Evolutionary conservation across 2,329 filamentous ascomycete genomes (phyloP), one percentile per base, ranked within the genome.

Genomic region (Phialemoniopsis sp.): DNA sequence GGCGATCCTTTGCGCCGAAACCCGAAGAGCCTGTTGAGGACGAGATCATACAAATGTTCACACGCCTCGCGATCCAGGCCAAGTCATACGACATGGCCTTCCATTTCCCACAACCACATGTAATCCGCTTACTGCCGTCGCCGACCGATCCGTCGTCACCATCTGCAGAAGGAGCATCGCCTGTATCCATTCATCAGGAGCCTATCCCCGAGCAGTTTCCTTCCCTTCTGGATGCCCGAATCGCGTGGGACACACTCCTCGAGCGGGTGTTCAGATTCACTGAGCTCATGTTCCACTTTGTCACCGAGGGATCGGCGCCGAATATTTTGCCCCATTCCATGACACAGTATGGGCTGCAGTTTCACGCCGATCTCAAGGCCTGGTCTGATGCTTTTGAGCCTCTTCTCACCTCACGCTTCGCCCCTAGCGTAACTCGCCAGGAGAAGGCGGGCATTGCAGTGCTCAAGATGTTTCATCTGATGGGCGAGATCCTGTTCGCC

Each of bases 51-150:
- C 74, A 78, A 36, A 81, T 82, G 64, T 82, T 82, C 48, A 80
- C 74, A 2, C 70, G 79, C 5, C 63, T 82, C 3, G 78, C 77
- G 3, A 79, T 82, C 32, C 79, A 82, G 54, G 79, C 79, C 32
- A 83, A 82, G 52, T 81, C 78, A 1, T 83, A 83, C 52, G 79
- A 82, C 49, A 78, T 82, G 76, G 79, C 79, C 26, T 83, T 82
- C 51, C 79, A 83, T 53, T 82, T 82, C 43, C 78, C 78, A 2
- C 67, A 78, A 21, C 78, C 78, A 1, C 80, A 72, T 40, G 77
- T 82, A 7, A 76, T 82, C 43, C 68, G 68, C 6, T 62, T 77
- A 9, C 68, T 67, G 2, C 62, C 70, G 44, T 44, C 60, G 34
- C 39, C 48, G 21, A 46, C 50, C 42, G 53, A 62, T 46, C 46